Percentiles rank a stretch among this genome's conserved stretches.
Evolutionary conservation across 2,329 filamentous ascomycete species (phyloP).

Genomic region (Sporothrix euskadiensis): DNA sequence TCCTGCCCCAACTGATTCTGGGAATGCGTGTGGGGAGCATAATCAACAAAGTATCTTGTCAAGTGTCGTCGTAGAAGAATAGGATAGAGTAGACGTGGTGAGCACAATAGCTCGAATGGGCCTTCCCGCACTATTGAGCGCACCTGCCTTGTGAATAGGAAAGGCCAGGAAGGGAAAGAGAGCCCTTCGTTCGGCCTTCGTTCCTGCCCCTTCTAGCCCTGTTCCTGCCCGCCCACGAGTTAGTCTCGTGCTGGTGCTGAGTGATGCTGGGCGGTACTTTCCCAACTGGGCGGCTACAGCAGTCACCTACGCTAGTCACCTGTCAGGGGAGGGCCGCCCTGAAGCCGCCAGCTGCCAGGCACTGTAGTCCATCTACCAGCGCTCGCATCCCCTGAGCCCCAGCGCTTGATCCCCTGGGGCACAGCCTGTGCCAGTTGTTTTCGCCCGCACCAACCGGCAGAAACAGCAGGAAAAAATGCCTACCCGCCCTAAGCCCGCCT

Average conservation of each 20-base stretch:
- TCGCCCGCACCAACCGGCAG: conserved; percentile 9
- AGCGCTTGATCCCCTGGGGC: not conserved
- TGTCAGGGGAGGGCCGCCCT: conserved; percentile 6
- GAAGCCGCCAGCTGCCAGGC: not conserved
- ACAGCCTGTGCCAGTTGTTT: not conserved
- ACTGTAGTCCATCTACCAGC: not conserved
- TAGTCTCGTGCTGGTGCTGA: conserved; percentile 25
- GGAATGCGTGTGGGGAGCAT: not conserved
- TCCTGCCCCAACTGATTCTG: not conserved
- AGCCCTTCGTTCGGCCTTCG: not conserved
- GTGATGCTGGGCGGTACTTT: conserved; percentile 23
- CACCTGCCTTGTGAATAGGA: conserved; percentile 2
- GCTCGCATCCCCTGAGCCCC: not conserved
- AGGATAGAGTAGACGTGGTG: not conserved
- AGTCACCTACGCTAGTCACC: conserved; percentile 21
- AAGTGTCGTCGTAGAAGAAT: not conserved
- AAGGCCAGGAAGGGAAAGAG: not conserved
- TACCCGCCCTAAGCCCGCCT: conserved; percentile 11
- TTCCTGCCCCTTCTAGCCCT: not conserved
- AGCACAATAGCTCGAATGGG: not conserved
- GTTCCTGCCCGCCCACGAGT: not conserved
- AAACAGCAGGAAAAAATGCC: conserved; percentile 16
- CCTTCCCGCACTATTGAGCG: not conserved
- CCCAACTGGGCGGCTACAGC: conserved; percentile 27
- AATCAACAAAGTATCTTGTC: not conserved